phyloP scores from a whole-genome alignment of 805 yeast species.

The Starmera quercuum region DNA sequence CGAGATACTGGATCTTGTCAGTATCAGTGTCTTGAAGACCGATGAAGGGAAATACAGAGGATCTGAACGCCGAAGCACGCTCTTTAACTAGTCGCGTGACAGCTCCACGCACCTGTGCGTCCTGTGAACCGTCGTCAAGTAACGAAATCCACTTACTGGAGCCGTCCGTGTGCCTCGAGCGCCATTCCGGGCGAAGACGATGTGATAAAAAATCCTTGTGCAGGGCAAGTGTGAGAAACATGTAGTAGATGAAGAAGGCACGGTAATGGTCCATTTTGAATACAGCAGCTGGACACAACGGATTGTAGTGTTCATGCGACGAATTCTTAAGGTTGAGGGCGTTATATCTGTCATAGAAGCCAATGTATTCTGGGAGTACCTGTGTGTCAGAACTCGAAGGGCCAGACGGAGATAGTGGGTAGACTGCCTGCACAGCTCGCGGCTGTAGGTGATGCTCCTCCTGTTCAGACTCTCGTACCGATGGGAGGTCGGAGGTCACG shows the following conservation, averaged over 20 bases:
- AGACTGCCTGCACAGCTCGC: too few relatives aligned
- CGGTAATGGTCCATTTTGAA: constrained; percentile 13
- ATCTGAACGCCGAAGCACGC: constrained; percentile 2
- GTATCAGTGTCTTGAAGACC: constrained; percentile 4
- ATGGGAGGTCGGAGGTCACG: too few relatives aligned
- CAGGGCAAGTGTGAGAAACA: constrained; percentile 6
- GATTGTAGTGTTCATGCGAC: constrained; percentile 16
- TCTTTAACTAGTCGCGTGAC: constrained; percentile 5
- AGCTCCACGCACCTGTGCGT: constrained; percentile 4
- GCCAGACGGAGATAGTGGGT: too few relatives aligned
- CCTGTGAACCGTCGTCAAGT: constrained; percentile 8
- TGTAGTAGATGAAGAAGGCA: constrained; percentile 9
- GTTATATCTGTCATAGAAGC: constrained; percentile 10
- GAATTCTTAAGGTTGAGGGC: constrained; percentile 9
- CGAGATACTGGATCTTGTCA: constrained; percentile 21
- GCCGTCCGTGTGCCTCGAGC: constrained; percentile 10
- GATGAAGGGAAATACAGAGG: constrained; percentile 6
- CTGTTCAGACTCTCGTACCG: too few relatives aligned
- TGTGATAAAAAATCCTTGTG: constrained; percentile 3
- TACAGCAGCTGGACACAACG: constrained; percentile 9
- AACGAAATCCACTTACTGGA: constrained; percentile 13
- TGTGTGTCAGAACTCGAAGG: too few relatives aligned
- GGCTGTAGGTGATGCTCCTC: too few relatives aligned
- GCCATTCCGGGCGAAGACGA: constrained; percentile 6
- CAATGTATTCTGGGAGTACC: too few relatives aligned